phyloP scores from a whole-genome alignment of 2,329 filamentous ascomycete genomes.

The Capronia americana region DNA sequence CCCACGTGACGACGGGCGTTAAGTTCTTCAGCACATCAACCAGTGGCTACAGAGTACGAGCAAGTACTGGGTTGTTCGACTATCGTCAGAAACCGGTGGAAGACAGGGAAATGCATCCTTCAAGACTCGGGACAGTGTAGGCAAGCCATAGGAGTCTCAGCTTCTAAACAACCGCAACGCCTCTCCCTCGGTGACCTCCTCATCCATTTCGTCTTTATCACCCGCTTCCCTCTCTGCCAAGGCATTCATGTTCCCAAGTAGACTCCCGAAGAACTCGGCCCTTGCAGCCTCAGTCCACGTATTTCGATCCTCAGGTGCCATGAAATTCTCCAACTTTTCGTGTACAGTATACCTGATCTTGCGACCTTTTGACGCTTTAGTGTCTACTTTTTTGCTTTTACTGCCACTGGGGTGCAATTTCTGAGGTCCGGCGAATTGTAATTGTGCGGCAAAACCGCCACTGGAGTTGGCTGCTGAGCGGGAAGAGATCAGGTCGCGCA shows the following conservation, averaged over 20 bases:
- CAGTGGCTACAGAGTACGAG: background rate
- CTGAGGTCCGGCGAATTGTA: conserved; percentile 51
- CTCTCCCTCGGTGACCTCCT: conserved; percentile 40
- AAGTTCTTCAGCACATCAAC: background rate
- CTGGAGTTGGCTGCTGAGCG: conserved; percentile 58
- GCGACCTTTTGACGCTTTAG: conserved; percentile 91
- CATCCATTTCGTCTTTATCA: conserved; percentile 45
- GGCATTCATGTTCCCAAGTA: conserved; percentile 73
- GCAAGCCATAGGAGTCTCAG: conserved; percentile 1
- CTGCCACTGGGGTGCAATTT: conserved; percentile 51
- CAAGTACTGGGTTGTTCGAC: background rate
- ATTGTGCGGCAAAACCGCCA: conserved; percentile 53
- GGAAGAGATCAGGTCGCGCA: conserved; percentile 92
- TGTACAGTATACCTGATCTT: conserved; percentile 95
- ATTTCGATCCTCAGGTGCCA: conserved; percentile 76
- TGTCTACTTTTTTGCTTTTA: conserved; percentile 80
- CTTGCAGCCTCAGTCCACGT: conserved; percentile 84
- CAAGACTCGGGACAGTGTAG: background rate
- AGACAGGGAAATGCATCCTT: background rate
- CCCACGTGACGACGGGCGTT: background rate
- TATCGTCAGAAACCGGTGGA: background rate
- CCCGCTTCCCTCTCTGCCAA: conserved; percentile 67
- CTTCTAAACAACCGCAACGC: conserved; percentile 46
- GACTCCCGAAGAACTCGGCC: conserved; percentile 75
- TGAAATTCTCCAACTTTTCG: conserved; percentile 97